A percentile compares a stretch with the other conserved stretches of the same genome.
phyloP scores from a whole-genome alignment of 2,329 filamentous ascomycete genomes.

The Stachybotrys chartarum region DNA sequence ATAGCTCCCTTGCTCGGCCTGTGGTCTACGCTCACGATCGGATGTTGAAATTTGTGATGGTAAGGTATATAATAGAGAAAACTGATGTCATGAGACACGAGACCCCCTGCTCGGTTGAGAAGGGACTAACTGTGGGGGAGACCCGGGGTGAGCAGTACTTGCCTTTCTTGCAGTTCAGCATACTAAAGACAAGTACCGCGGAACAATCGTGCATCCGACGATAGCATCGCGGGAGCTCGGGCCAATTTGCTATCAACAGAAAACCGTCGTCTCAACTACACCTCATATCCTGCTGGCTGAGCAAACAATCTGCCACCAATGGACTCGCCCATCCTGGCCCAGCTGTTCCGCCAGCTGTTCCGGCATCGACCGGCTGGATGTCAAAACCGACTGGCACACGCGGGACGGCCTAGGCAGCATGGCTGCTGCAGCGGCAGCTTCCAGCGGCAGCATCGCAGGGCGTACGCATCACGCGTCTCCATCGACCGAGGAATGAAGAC shows the following conservation, averaged over 20 bases:
- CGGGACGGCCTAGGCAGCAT: constrained; percentile 6
- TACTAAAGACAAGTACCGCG: neutral
- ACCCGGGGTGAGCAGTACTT: neutral
- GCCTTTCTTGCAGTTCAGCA: neutral
- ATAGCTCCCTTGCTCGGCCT: neutral
- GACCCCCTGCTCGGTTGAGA: neutral
- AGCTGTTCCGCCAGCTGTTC: constrained; percentile 81
- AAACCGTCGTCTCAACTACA: neutral
- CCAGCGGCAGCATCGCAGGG: constrained; percentile 13
- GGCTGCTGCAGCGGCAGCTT: neutral
- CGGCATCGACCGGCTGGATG: constrained; percentile 45
- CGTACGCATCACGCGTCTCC: constrained; percentile 21
- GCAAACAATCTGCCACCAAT: constrained; percentile 36
- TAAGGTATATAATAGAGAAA: neutral
- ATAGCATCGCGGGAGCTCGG: neutral
- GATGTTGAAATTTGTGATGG: neutral
- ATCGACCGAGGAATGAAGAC: constrained; percentile 33
- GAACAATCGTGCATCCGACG: constrained; percentile 5
- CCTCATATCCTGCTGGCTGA: neutral
- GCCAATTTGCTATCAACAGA: neutral
- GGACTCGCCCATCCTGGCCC: constrained; percentile 74
- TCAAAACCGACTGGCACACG: constrained; percentile 15
- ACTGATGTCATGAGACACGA: constrained; percentile 1
- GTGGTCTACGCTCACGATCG: too few species aligned
- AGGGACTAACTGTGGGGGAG: neutral